These are phyloP conservation scores for Zhuliangozyma blackwelliae DNA, from an alignment of 1,139 yeast species.

Conservation along the genomic window DNA sequence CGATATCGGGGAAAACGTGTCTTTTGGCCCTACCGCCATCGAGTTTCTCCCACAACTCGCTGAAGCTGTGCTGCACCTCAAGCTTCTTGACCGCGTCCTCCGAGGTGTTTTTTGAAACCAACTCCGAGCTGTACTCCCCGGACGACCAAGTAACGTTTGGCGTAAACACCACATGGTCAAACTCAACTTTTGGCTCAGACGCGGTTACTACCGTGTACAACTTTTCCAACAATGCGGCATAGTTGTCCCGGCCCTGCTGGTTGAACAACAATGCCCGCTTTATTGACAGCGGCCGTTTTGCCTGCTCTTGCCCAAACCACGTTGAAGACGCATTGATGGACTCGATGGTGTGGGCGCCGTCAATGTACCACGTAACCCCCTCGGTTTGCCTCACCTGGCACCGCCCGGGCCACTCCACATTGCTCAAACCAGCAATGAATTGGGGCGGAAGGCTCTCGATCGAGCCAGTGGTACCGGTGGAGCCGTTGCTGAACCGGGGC, in stretches of 20 bases:
- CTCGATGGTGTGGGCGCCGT: slow-evolving; percentile 95
- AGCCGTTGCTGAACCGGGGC: slow-evolving; percentile 19
- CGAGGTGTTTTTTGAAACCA: slow-evolving; percentile 80
- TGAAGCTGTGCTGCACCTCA: slow-evolving; percentile 74
- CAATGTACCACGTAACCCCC: slow-evolving; percentile 70
- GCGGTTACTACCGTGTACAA: slow-evolving; percentile 40
- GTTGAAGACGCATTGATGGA: slow-evolving; percentile 73
- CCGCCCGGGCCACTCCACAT: slow-evolving; percentile 89
- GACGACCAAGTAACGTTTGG: slow-evolving; percentile 90
- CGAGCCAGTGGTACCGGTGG: background rate
- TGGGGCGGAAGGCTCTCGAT: slow-evolving; percentile 46
- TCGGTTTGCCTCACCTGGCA: slow-evolving; percentile 66
- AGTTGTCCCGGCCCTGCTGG: slow-evolving; percentile 87
- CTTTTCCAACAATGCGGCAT: slow-evolving; percentile 54
- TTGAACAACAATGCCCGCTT: slow-evolving; percentile 67
- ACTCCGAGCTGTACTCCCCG: slow-evolving; percentile 76
- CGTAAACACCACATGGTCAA: slow-evolving; percentile 78
- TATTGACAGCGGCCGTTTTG: slow-evolving; percentile 13
- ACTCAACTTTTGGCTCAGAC: slow-evolving; percentile 28
- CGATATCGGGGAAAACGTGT: slow-evolving; percentile 69
- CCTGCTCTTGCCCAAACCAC: slow-evolving; percentile 57
- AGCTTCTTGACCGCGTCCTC: slow-evolving; percentile 72
- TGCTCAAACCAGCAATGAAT: slow-evolving; percentile 60
- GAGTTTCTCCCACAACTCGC: slow-evolving; percentile 62
- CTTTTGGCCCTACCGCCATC: slow-evolving; percentile 29